Percentiles rank a stretch among this genome's conserved stretches.
These are phyloP conservation scores for Sarocladium kiliense DNA, from an alignment of 2,329 filamentous ascomycete genomes.

Conservation along the genomic window DNA sequence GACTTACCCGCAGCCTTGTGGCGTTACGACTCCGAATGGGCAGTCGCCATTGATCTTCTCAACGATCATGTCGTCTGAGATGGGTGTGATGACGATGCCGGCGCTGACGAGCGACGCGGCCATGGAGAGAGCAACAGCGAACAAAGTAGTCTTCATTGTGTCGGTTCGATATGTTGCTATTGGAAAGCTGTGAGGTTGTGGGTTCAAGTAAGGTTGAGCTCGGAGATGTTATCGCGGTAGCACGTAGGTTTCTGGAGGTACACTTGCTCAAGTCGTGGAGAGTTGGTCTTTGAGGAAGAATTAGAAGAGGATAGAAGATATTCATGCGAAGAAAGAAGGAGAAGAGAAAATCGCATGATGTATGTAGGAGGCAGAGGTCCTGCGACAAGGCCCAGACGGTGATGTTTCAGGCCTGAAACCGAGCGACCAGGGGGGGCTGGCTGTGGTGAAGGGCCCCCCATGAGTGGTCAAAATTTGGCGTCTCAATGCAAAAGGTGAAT, in stretches of 20 bases:
- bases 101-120: conserved; percentile 43
- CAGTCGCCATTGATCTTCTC: conserved; percentile 43
- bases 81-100: conserved; percentile 51
- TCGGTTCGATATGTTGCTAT: not conserved
- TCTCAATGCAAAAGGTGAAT: too few species aligned
- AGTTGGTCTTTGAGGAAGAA: too few species aligned
- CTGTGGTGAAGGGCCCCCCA: not conserved
- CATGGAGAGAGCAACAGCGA: conserved; percentile 34
- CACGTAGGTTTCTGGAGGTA: too few species aligned
- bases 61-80: conserved; percentile 47
- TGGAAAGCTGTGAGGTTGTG: too few species aligned
- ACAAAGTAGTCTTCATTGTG: conserved; percentile 24
- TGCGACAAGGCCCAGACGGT: conserved; percentile 13
- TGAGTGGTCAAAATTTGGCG: not conserved
- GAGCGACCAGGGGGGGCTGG: not conserved
- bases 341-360: conserved; percentile 9
- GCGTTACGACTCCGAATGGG: conserved; percentile 51
- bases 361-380: not conserved
- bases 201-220: too few species aligned
- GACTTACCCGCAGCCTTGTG: conserved; percentile 51
- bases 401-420: conserved; percentile 21
- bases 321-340: conserved; percentile 8
- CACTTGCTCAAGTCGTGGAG: too few species aligned
- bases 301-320: too few species aligned
- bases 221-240: not conserved